phyloP scores from a whole-genome alignment of 257 asterid genomes.

The Gardenia jasminoides region DNA sequence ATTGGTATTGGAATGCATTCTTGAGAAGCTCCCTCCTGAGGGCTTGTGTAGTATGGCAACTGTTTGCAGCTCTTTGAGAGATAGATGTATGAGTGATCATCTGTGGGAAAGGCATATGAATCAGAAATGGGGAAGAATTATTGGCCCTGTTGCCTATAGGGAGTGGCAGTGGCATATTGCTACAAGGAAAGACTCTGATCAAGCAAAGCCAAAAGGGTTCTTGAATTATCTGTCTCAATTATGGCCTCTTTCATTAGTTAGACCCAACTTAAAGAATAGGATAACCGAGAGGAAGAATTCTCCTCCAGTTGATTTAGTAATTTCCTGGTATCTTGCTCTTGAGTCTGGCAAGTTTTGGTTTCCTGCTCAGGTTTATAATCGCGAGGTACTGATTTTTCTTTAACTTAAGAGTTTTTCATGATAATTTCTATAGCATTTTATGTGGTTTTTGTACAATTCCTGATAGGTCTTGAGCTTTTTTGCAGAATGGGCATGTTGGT shows the following conservation, averaged over 20 bases:
- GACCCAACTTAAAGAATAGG: constrained; percentile 37
- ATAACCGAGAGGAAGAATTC: constrained; percentile 29
- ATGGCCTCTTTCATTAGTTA: constrained; percentile 50
- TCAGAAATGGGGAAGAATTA: constrained; percentile 62
- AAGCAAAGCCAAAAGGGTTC: constrained; percentile 42
- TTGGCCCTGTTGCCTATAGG: constrained; percentile 52
- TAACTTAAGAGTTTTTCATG: background rate
- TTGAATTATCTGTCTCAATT: constrained; percentile 35
- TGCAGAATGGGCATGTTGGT: constrained; percentile 37
- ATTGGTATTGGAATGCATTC: constrained; percentile 71
- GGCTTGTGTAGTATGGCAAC: constrained; percentile 65
- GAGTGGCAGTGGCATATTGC: constrained; percentile 54
- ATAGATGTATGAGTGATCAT: constrained; percentile 58
- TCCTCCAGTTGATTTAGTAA: constrained; percentile 59
- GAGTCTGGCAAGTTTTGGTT: constrained; percentile 80
- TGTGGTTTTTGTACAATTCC: no score
- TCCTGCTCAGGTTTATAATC: constrained; percentile 90
- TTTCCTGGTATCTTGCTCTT: constrained; percentile 74
- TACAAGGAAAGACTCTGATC: constrained; percentile 52
- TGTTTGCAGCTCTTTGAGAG: constrained; percentile 57
- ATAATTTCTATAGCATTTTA: background rate
- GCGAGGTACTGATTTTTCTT: constrained; percentile 52
- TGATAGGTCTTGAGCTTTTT: background rate
- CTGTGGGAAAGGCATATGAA: constrained; percentile 67
- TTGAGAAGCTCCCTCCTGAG: constrained; percentile 74